Conservation (phyloP, 1,139 yeast genomes). For the Suhomyces terraborum region DNA sequence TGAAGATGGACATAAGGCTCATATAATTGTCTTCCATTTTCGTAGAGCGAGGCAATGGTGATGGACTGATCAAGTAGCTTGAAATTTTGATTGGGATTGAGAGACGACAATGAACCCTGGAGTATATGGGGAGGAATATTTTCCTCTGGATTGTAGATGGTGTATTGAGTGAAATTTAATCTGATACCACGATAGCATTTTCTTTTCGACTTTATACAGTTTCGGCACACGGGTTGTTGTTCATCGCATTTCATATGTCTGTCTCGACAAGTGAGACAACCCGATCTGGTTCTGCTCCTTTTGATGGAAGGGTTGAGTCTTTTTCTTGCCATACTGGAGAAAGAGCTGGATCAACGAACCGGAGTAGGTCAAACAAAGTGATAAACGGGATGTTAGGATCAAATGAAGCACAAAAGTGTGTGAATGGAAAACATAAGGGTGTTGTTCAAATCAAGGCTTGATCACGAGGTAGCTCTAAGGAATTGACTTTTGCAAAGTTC, state of each 20-base stretch:
- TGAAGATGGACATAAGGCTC: conserved; percentile 38
- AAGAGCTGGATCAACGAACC: neutral
- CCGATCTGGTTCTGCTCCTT: conserved; percentile 43
- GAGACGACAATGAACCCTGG: neutral
- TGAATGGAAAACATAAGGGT: conserved; percentile 1
- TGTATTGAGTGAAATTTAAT: conserved; percentile 48
- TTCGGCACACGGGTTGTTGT: conserved; percentile 47
- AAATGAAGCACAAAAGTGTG: neutral
- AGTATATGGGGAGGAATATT: conserved; percentile 3
- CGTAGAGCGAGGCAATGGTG: conserved; percentile 43
- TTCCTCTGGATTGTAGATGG: conserved; percentile 40
- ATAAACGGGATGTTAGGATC: neutral
- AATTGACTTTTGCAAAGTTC: neutral
- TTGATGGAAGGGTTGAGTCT: conserved; percentile 26
- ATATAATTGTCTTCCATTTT: conserved; percentile 35
- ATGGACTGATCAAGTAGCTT: conserved; percentile 43
- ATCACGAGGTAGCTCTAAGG: neutral
- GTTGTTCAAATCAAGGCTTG: neutral
- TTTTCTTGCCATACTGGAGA: conserved; percentile 20
- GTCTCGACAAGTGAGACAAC: conserved; percentile 51
- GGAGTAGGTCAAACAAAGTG: neutral
- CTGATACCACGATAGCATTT: conserved; percentile 49
- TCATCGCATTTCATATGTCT: conserved; percentile 54
- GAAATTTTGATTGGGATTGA: neutral
- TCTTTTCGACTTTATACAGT: conserved; percentile 45